A percentile compares a stretch with the other conserved stretches of the same genome.
phyloP scores from a whole-genome alignment of 1,139 yeast genomes.

The Zygoascus sp. region DNA sequence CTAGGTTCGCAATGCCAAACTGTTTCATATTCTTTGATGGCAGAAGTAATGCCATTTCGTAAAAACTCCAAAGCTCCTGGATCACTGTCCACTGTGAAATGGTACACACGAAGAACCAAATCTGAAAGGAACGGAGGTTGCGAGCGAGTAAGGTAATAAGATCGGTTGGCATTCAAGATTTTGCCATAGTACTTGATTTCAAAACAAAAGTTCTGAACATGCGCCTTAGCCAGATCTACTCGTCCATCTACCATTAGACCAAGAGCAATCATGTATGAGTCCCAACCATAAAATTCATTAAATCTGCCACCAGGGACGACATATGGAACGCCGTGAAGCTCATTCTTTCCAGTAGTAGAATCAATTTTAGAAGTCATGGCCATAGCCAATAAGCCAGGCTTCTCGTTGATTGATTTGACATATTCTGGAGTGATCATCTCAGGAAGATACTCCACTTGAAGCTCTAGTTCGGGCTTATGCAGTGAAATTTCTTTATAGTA shows the following conservation, averaged over 20 bases:
- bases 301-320: conserved; percentile 97
- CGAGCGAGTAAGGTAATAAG: conserved; percentile 85
- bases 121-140: conserved; percentile 99
- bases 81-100: conserved; percentile 44
- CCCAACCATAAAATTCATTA: conserved; percentile 98
- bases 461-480: conserved; percentile 51
- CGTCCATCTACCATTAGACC: conserved; percentile 72
- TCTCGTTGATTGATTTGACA: conserved; percentile 70
- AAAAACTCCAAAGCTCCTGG: conserved; percentile 46
- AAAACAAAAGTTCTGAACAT: conserved; percentile 89
- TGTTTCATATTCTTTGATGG: conserved; percentile 77
- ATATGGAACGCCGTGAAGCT: conserved; percentile 70
- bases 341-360: conserved; percentile 45
- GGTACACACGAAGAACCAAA: conserved; percentile 72
- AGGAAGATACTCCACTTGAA: conserved; percentile 72
- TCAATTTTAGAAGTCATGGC: conserved; percentile 57
- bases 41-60: conserved; percentile 62
- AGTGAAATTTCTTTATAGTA: conserved; percentile 56
- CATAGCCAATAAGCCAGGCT: conserved; percentile 83
- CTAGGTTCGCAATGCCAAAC: conserved; percentile 82
- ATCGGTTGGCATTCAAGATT: conserved; percentile 88
- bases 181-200: conserved; percentile 90
- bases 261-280: conserved; percentile 85
- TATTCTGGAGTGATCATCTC: conserved; percentile 58
- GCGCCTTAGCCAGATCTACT: conserved; percentile 71